Evolutionary conservation across 2,329 filamentous ascomycete genomes (phyloP).

Genomic region (Laburnicola sp.): DNA sequence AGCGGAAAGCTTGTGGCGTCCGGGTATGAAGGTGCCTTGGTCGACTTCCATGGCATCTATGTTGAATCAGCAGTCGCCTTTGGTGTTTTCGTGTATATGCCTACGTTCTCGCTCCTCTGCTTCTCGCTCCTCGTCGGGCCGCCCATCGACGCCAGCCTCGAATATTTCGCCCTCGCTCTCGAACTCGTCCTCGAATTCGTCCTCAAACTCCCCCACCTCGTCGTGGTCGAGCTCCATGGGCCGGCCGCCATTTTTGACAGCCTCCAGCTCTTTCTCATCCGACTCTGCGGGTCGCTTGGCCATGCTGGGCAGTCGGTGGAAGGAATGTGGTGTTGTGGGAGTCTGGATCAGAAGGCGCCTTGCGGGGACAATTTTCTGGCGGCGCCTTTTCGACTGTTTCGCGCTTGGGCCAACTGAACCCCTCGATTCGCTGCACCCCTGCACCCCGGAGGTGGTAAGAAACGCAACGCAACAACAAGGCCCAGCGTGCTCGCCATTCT

Average conservation of each 20-base stretch:
- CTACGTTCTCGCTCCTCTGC: constrained; percentile 78
- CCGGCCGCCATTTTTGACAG: constrained; percentile 65
- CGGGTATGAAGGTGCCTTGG: constrained; percentile 93
- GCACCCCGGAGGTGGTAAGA: constrained; percentile 12
- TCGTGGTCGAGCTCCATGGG: constrained; percentile 55
- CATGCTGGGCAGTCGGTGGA: constrained; percentile 54
- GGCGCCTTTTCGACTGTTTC: background rate
- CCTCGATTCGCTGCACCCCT: constrained; percentile 11
- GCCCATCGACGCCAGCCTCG: constrained; percentile 90
- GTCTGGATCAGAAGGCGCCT: background rate
- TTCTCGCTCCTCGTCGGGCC: constrained; percentile 89
- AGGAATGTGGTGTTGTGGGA: background rate
- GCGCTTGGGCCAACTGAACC: background rate
- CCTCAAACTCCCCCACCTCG: constrained; percentile 77
- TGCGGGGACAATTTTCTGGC: constrained; percentile 4
- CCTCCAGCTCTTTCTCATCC: constrained; percentile 52
- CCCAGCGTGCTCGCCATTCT: constrained; percentile 8
- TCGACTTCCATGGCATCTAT: constrained; percentile 87
- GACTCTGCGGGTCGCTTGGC: constrained; percentile 63
- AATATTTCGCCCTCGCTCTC: constrained; percentile 92
- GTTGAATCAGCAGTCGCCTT: constrained; percentile 1
- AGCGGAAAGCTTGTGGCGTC: constrained; percentile 84
- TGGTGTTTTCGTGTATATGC: background rate
- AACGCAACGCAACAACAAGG: constrained; percentile 15
- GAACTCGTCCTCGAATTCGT: constrained; percentile 91